phyloP scores from a whole-genome alignment of 208 protist species.

The Porcisia hertigi region DNA sequence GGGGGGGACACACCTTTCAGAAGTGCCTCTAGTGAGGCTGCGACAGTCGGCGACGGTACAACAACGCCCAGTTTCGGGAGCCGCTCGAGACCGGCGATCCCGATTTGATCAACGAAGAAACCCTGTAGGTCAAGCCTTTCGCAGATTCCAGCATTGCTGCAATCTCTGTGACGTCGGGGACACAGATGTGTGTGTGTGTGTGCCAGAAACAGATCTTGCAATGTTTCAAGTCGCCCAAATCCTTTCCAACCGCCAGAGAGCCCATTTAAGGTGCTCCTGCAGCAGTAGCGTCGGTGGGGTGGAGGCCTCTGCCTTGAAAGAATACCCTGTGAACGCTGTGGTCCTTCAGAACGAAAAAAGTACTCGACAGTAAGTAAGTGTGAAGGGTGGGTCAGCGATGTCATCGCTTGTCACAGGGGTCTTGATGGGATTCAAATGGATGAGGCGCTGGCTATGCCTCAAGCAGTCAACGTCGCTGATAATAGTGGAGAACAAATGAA shows the following conservation, averaged over 20 bases:
- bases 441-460: slow-evolving; percentile 13
- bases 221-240: slow-evolving; percentile 13
- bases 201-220: slow-evolving; percentile 29
- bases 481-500: slow-evolving; percentile 31
- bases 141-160: slow-evolving; percentile 12
- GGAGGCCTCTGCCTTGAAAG: slow-evolving; percentile 12
- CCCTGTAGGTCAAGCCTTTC: slow-evolving; percentile 24
- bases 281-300: slow-evolving; percentile 27
- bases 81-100: slow-evolving; percentile 16
- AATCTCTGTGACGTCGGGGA: slow-evolving; percentile 23
- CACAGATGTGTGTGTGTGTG: no score
- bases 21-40: slow-evolving; percentile 11
- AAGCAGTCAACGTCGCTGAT: slow-evolving; percentile 22
- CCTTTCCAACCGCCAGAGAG: slow-evolving; percentile 14
- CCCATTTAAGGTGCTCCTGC: slow-evolving; percentile 26
- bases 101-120: slow-evolving; percentile 16
- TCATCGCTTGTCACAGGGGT: slow-evolving; percentile 26
- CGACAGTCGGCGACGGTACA: slow-evolving; percentile 26
- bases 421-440: slow-evolving; percentile 24
- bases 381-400: slow-evolving; percentile 6
- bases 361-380: slow-evolving; percentile 19
- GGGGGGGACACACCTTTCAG: slow-evolving; percentile 10
- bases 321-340: slow-evolving; percentile 15
- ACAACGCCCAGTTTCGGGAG: slow-evolving; percentile 26
- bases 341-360: slow-evolving; percentile 25